These are phyloP conservation scores for Syzygium aromaticum DNA, from an alignment of 345 rosid genomes.

Conservation along the genomic window DNA sequence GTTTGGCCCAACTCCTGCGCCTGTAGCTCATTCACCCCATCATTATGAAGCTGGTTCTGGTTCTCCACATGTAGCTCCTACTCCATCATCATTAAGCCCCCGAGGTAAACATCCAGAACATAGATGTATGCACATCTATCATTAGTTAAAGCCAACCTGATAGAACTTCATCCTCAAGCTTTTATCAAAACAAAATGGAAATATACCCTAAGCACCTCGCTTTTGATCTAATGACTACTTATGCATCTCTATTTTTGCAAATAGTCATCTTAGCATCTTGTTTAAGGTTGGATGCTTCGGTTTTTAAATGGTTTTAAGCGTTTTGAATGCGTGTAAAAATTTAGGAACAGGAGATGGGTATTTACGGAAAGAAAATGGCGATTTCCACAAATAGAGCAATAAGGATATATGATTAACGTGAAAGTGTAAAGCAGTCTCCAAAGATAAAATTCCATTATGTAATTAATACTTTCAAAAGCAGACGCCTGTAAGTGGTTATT, in stretches of 20 bases:
- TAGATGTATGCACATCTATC: too few relatives aligned
- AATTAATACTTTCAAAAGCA: not conserved
- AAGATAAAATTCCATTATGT: not conserved
- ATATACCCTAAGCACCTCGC: not conserved
- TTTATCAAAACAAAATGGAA: not conserved
- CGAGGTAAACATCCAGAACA: constrained; percentile 16
- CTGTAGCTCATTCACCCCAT: constrained; percentile 8
- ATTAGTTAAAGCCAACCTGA: not conserved
- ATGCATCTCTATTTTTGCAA: not conserved
- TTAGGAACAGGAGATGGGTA: not conserved
- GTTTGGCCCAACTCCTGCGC: constrained; percentile 44
- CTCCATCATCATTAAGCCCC: constrained; percentile 33
- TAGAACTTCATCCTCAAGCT: not conserved
- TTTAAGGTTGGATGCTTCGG: not conserved
- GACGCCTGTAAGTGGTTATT: not conserved
- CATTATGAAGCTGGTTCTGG: not conserved
- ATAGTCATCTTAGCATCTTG: not conserved
- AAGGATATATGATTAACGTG: not conserved
- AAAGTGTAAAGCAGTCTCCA: not conserved
- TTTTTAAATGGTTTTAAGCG: not conserved
- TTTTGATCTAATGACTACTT: not conserved
- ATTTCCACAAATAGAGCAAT: not conserved
- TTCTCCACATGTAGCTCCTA: not conserved
- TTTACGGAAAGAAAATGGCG: not conserved
- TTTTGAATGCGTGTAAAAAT: too few relatives aligned